A percentile compares a stretch with the other conserved stretches of the same genome.
Conservation (phyloP, 2,329 filamentous ascomycete genomes). For the Fusarium kyushuense region DNA sequence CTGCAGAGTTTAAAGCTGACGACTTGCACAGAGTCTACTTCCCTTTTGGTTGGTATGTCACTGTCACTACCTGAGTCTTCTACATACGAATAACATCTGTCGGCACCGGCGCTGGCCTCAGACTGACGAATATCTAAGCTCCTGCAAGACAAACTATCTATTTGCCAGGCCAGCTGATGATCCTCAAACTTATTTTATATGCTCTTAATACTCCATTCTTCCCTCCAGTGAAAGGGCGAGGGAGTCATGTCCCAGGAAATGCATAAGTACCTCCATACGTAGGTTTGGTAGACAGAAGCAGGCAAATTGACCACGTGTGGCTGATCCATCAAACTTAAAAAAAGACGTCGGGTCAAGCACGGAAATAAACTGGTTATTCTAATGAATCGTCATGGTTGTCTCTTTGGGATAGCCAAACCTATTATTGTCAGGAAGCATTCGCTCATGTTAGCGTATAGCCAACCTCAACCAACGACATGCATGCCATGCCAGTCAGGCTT, state of each 20-base stretch:
- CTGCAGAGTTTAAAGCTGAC: not conserved
- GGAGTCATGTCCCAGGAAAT: not conserved
- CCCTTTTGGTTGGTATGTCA: slow-evolving; percentile 12
- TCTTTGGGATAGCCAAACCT: not conserved
- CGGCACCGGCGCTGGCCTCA: slow-evolving; percentile 16
- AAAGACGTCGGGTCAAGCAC: slow-evolving; percentile 1
- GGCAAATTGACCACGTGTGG: not conserved
- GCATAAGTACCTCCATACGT: too few relatives aligned
- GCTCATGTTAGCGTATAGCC: slow-evolving; percentile 10
- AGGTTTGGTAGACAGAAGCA: slow-evolving; percentile 1
- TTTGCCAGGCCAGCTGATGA: slow-evolving; percentile 1
- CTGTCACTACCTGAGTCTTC: not conserved
- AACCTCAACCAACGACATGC: slow-evolving; percentile 13
- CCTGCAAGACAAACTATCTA: slow-evolving; percentile 2
- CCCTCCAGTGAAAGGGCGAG: not conserved
- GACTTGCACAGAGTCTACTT: not conserved
- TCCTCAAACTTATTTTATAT: not conserved
- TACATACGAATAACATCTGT: slow-evolving; percentile 17
- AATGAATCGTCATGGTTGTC: slow-evolving; percentile 6
- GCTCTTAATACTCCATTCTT: not conserved
- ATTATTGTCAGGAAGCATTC: slow-evolving; percentile 4
- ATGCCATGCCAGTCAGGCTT: slow-evolving; percentile 5
- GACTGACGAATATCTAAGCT: slow-evolving; percentile 12
- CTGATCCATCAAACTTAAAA: slow-evolving; percentile 12
- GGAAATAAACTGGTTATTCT: slow-evolving; percentile 20